Conservation (phyloP, 805 yeast species). For the Saccharomycopsis sp. region DNA sequence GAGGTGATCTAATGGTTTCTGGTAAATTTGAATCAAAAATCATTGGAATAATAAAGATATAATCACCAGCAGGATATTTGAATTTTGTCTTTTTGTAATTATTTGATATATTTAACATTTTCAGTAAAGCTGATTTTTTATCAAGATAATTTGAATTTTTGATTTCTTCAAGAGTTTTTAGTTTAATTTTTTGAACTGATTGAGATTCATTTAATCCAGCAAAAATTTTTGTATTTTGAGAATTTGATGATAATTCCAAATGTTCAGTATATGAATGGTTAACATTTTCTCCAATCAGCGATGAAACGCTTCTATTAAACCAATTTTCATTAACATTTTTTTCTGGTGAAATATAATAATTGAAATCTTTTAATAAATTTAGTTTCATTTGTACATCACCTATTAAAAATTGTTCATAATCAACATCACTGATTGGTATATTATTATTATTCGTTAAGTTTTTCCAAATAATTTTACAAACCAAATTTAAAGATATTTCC, state of each 20-base stretch:
- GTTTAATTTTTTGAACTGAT: slow-evolving; percentile 5
- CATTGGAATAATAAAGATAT: slow-evolving; percentile 56
- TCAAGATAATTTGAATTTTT: background rate
- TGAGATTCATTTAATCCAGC: slow-evolving; percentile 3
- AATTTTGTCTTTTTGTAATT: no score
- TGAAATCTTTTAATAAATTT: slow-evolving; percentile 13
- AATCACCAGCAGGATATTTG: slow-evolving; percentile 46
- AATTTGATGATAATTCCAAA: no score
- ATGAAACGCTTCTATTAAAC: background rate
- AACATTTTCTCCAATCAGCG: no score
- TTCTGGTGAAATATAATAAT: slow-evolving; percentile 15
- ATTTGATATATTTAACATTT: no score
- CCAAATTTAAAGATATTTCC: slow-evolving; percentile 1
- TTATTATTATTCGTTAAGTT: no score
- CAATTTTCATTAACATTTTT: background rate
- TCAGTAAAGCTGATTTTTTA: no score
- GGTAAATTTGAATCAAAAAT: slow-evolving; percentile 53
- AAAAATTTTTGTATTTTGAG: no score
- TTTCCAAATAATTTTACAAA: slow-evolving; percentile 15
- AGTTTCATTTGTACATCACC: slow-evolving; percentile 6
- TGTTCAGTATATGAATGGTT: no score
- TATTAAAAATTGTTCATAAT: slow-evolving; percentile 10
- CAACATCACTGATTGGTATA: background rate
- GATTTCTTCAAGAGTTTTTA: slow-evolving; percentile 5
- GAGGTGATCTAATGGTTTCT: slow-evolving; percentile 43